Evolutionary conservation across 2,329 filamentous ascomycete species (phyloP).

Genomic region (Pseudocercospora musae): DNA sequence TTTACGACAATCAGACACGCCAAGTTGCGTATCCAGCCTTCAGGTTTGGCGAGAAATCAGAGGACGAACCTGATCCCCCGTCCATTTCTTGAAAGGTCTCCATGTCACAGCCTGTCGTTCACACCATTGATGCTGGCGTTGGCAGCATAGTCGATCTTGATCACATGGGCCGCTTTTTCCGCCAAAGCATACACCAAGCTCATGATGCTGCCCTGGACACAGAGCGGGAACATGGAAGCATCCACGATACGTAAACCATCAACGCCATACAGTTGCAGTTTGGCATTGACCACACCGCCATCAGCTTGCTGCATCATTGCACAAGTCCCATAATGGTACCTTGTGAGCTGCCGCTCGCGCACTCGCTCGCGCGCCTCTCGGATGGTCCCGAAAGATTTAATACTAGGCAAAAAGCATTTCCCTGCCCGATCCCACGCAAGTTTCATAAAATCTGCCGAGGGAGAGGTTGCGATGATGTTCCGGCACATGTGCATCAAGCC

Average conservation of each 20-base stretch:
- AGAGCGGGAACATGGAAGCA: slow-evolving; percentile 23
- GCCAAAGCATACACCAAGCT: slow-evolving; percentile 23
- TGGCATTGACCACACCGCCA: slow-evolving; percentile 25
- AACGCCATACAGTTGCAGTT: slow-evolving; percentile 20
- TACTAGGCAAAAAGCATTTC: neutral
- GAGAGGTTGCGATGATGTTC: neutral
- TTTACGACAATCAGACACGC: slow-evolving; percentile 15
- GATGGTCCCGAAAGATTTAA: neutral
- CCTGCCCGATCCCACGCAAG: neutral
- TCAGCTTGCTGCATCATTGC: slow-evolving; percentile 17
- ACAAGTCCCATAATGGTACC: slow-evolving; percentile 11
- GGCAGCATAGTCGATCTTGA: slow-evolving; percentile 4
- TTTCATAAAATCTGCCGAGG: neutral
- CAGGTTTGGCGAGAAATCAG: neutral
- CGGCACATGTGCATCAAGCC: neutral
- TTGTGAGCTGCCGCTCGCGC: slow-evolving; percentile 11
- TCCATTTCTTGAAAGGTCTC: neutral
- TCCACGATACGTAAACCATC: slow-evolving; percentile 22
- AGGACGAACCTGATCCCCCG: neutral
- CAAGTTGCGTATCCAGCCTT: slow-evolving; percentile 27
- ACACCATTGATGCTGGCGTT: neutral
- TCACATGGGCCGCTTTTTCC: slow-evolving; percentile 21
- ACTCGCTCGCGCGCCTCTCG: slow-evolving; percentile 1
- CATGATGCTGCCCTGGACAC: slow-evolving; percentile 19
- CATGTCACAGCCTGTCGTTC: neutral